Evolutionary conservation across 208 protist species (phyloP).

Genomic region (Trypanosoma cruzi): DNA sequence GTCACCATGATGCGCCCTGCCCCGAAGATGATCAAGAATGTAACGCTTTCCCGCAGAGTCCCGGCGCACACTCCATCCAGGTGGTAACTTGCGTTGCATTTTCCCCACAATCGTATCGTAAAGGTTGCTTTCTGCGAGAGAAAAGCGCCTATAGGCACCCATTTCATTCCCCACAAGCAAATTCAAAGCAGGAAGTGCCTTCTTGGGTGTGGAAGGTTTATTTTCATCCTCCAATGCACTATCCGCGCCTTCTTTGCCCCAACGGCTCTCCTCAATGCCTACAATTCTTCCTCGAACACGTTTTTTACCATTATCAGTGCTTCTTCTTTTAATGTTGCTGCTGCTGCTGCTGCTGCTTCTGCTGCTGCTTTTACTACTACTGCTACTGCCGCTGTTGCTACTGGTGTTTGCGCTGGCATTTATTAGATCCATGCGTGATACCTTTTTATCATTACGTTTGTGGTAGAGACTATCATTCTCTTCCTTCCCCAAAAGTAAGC

Average conservation of each 20-base stretch:
- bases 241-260: no score
- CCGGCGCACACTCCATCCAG: conserved; percentile 16
- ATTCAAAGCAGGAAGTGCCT: neutral
- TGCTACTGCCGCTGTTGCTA: conserved; percentile 4
- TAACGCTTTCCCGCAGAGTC: neutral
- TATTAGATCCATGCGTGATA: neutral
- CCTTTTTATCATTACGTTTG: neutral
- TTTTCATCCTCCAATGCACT: no score
- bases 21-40: conserved; percentile 10
- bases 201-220: neutral
- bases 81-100: conserved; percentile 12
- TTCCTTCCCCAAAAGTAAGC: neutral
- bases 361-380: neutral
- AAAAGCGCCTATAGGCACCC: neutral
- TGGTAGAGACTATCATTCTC: no score
- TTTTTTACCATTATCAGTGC: neutral
- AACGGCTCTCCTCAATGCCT: neutral
- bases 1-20: conserved; percentile 24
- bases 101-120: conserved; percentile 26
- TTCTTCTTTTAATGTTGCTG: neutral
- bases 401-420: neutral
- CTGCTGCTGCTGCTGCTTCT: neutral
- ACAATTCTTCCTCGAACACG: neutral
- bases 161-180: neutral
- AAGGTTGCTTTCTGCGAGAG: conserved; percentile 16